Conservation (phyloP, 2,329 filamentous ascomycete genomes). For the Thermomyces lanuginosus region DNA sequence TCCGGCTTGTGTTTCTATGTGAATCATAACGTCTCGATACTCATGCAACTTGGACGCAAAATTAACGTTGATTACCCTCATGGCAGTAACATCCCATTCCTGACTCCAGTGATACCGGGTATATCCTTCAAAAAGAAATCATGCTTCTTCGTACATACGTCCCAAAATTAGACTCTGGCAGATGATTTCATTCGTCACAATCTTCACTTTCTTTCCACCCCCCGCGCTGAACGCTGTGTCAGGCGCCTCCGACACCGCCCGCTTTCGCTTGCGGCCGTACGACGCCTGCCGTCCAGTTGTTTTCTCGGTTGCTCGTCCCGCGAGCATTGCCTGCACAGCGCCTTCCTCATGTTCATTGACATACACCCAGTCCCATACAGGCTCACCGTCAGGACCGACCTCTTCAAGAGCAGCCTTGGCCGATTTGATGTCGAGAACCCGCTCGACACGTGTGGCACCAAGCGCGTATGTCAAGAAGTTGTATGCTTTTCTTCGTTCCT, state of each 20-base stretch:
- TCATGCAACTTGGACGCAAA: too few species aligned
- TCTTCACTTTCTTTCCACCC: constrained; percentile 38
- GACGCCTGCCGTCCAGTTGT: not conserved
- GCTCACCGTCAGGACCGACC: constrained; percentile 27
- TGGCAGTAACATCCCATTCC: too few species aligned
- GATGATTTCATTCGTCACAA: constrained; percentile 72
- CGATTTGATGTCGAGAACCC: constrained; percentile 48
- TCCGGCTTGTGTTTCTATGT: too few species aligned
- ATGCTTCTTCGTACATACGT: constrained; percentile 47
- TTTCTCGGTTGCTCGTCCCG: constrained; percentile 7
- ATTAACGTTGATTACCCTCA: too few species aligned
- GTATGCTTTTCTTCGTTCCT: constrained; percentile 53
- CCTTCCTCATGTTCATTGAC: constrained; percentile 49
- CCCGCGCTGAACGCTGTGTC: too few species aligned
- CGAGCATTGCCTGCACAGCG: constrained; percentile 34
- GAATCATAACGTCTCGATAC: too few species aligned
- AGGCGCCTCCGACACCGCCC: too few species aligned
- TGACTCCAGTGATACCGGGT: too few species aligned
- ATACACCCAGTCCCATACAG: constrained; percentile 59
- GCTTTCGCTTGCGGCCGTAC: too few species aligned
- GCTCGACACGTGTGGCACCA: constrained; percentile 50
- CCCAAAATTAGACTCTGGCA: constrained; percentile 87
- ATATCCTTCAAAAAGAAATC: too few species aligned
- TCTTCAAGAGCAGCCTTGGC: constrained; percentile 44
- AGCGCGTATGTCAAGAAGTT: constrained; percentile 66